Evolutionary conservation across 2,329 filamentous ascomycete genomes (phyloP), one percentile per base, ranked within the genome.

Genomic region (Botrytis byssoidea): DNA sequence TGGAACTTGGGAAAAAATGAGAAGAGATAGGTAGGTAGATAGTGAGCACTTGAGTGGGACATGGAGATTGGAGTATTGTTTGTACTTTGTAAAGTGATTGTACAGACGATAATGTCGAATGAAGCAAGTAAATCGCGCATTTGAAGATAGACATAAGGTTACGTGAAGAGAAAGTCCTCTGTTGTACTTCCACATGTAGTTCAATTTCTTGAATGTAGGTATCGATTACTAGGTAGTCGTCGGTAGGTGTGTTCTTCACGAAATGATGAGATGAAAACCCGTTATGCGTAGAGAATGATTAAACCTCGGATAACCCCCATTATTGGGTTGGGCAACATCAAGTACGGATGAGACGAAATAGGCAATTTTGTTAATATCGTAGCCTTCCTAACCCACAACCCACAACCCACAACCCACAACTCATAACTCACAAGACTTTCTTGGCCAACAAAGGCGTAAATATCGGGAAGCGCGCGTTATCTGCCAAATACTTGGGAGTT

Each of bases 391-490:
- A 29, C 51, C 6, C n/a, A 57, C 51, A 29, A 29, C 51, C 16
- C 25, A n/a, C 14, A 55, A 55, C 35, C 18, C 44, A 25, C 65
- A 29, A 29, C 51, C 6, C n/a, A 57, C 51, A 29, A 29, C 51
- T 18, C n/a, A 29, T 8, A 55, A 55, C 35, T n/a, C 44, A 25
- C 44, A 29, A 55, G 14, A 37, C 59, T 61, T 55, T 51, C 48
- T 40, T 18, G 14, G 4, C 22, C 6, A n/a, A 68, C 65, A 40
- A 57, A 35, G 66, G 40, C 46, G 22, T 37, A 69, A 48, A 55
- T 40, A 42, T n/a, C 35, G 68, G 68, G 46, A 70, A 42, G 55
- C 68, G 68, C 68, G 68, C 68, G 68, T 70, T 70, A 70, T 70
- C 55, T 60, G 55, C n/a, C 20, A 61, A 25, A 35, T 70, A 44